Evolutionary conservation across 495 filamentous ascomycete genomes (phyloP), one percentile per base, ranked within the genome.

Genomic region (Hyaloscypha bicolor): DNA sequence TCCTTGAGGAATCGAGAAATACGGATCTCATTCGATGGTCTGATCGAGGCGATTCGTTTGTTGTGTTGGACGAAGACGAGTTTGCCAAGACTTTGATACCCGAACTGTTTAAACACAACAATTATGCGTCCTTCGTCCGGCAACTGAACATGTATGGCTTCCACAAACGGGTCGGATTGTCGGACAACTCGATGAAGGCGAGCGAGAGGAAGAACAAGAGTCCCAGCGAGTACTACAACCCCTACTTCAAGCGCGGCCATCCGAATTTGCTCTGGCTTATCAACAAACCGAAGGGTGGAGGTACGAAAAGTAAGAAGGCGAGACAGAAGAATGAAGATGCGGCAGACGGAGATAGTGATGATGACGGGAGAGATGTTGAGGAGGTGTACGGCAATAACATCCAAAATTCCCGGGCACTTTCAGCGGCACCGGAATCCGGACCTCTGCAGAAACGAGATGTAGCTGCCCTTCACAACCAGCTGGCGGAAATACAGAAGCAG

Each of bases 131-230:
- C 1, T 99, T 99, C 73, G 95, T 99, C 31, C 91, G 95, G 11
- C 95, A 99, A 74, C 84, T 99, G 68, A 99, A 99, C 74, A 98
- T 99, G 95, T 99, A 99, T 76, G 95, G 95, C 9, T 99, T 99
- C 74, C 95, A 99, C 77, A 99, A 99, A 81, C 92, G 94, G 61
- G 96, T 99, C 11, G 95, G 95, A 3, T 86, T 99, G 30, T 95
- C 93, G 8, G 95, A 98, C 76, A 97, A 97, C 75, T 97, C 94
- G 0, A 95, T 98, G 90, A 92, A 93, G 68, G 93, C 96, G 32
- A 97, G 93, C 76, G 94, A 98, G 77, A 88, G 93, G 63, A 96
- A 97, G 75, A 94, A 93, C 74, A 98, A 98, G 78, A 96, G 93
- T 55, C 95, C 95, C 4, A 97, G 94, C 82, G 94, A 98, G 83